Conservation (phyloP, 306 rosid genomes). For the Trichosanthes cucumerina region DNA sequence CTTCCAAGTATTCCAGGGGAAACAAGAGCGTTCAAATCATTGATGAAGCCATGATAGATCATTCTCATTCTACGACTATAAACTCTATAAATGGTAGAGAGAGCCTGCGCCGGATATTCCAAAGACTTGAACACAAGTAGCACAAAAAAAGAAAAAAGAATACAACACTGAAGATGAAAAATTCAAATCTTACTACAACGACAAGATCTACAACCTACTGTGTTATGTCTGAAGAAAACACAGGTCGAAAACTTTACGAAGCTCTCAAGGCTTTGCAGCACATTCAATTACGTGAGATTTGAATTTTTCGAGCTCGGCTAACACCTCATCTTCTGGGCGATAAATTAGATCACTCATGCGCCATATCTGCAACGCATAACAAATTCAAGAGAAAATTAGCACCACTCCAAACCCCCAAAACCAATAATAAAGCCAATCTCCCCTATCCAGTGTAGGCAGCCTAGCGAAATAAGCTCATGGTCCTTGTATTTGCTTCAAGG, state of each 20-base stretch:
- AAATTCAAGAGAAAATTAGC: background rate
- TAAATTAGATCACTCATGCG: conserved; percentile 95
- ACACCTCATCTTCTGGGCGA: conserved; percentile 93
- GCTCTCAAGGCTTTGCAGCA: conserved; percentile 52
- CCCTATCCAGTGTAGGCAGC: background rate
- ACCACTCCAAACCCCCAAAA: background rate
- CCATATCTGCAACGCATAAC: conserved; percentile 66
- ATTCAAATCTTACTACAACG: background rate
- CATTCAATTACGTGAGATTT: conserved; percentile 82
- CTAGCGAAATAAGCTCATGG: background rate
- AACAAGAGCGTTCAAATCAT: background rate
- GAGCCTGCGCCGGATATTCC: background rate
- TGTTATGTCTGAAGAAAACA: background rate
- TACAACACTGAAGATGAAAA: background rate
- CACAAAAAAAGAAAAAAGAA: background rate
- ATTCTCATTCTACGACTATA: background rate
- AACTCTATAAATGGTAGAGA: background rate
- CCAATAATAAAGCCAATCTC: background rate
- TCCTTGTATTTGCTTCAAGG: background rate
- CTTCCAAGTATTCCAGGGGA: background rate
- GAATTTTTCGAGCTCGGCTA: conserved; percentile 91
- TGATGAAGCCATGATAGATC: background rate
- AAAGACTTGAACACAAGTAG: background rate
- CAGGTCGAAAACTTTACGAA: background rate
- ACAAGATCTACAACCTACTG: background rate